phyloP scores from a whole-genome alignment of 495 filamentous ascomycete species.

The Tuber calosporum region DNA sequence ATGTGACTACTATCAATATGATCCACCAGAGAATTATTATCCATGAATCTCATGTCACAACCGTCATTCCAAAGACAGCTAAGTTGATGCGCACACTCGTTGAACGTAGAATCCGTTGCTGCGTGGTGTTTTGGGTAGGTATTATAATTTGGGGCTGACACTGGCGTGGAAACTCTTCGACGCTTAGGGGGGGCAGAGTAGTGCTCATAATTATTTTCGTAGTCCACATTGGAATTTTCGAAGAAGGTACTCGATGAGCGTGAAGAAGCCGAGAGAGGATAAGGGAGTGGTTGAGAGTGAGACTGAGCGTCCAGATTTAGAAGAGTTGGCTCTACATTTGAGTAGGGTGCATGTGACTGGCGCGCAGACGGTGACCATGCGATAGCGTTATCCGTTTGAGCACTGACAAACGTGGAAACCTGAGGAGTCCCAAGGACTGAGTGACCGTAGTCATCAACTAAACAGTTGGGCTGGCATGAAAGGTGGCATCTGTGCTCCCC shows the following conservation, averaged over 20 bases:
- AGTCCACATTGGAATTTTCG: conserved; percentile 20
- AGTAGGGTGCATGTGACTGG: background rate
- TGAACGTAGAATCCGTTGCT: conserved; percentile 21
- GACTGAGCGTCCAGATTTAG: conserved; percentile 17
- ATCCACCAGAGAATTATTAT: conserved; percentile 11
- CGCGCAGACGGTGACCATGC: conserved; percentile 6
- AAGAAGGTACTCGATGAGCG: conserved; percentile 30
- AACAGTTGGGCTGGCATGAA: background rate
- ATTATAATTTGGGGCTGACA: conserved; percentile 21
- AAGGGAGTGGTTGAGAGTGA: conserved; percentile 17
- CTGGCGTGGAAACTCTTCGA: conserved; percentile 27
- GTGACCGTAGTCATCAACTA: background rate
- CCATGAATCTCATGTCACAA: conserved; percentile 20
- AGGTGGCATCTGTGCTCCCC: background rate
- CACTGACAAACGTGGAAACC: background rate
- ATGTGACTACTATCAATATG: conserved; percentile 16
- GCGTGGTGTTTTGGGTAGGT: conserved; percentile 8
- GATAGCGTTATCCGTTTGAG: conserved; percentile 12
- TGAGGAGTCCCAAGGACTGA: conserved; percentile 12
- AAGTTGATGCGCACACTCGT: conserved; percentile 16
- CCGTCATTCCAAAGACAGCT: conserved; percentile 18
- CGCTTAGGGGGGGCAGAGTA: conserved; percentile 20
- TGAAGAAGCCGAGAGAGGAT: conserved; percentile 21
- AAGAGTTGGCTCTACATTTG: conserved; percentile 19
- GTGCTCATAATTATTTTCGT: conserved; percentile 19